phyloP scores from a whole-genome alignment of 2,329 filamentous ascomycete species.

The Scedosporium apiospermum region DNA sequence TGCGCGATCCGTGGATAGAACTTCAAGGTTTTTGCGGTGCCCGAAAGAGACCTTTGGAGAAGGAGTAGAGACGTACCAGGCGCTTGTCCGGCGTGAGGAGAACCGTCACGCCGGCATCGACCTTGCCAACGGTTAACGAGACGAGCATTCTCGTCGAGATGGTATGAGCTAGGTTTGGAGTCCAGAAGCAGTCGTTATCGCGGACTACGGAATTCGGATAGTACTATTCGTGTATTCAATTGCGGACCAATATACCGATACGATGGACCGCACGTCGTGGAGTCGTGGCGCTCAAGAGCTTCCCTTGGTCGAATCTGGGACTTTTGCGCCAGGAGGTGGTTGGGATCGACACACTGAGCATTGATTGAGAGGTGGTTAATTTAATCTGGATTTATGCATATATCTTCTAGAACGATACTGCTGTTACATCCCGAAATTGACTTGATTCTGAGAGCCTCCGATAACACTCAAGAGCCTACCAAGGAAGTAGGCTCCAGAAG shows the following conservation, averaged over 20 bases:
- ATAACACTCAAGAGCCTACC: no score
- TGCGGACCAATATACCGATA: no score
- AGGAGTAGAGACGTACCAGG: constrained; percentile 47
- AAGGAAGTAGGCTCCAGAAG: no score
- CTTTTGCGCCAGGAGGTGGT: constrained; percentile 5
- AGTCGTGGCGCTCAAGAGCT: not conserved
- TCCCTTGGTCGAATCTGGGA: not conserved
- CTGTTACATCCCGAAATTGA: no score
- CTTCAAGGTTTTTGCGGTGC: no score
- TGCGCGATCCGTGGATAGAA: no score
- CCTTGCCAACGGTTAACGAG: constrained; percentile 96
- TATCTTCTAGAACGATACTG: not conserved
- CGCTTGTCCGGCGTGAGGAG: constrained; percentile 94
- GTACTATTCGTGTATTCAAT: no score
- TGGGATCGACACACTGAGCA: constrained; percentile 6
- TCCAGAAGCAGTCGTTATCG: not conserved
- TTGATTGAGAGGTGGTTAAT: constrained; percentile 5
- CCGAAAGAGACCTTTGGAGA: not conserved
- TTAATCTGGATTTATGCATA: not conserved
- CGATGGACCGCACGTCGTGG: not conserved
- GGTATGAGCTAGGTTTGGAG: not conserved
- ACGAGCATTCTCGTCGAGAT: constrained; percentile 60
- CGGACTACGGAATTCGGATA: no score
- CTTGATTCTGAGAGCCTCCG: no score
- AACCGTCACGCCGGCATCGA: constrained; percentile 96